phyloP scores from a whole-genome alignment of 208 protist species.

The Leptomonas pyrrhocoris region DNA sequence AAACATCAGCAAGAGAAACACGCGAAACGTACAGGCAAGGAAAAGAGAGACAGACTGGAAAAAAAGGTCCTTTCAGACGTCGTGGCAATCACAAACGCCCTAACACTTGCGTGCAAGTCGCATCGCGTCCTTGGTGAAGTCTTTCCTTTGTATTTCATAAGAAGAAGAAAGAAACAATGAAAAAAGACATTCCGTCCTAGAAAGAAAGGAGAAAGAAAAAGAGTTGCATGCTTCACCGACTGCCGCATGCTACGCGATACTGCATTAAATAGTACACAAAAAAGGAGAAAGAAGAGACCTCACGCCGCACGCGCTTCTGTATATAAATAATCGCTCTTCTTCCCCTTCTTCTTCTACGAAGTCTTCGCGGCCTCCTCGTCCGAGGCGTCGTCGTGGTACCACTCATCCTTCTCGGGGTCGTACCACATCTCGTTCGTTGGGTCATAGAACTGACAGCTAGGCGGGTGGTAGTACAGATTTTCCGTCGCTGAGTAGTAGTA shows the following conservation, averaged over 20 bases:
- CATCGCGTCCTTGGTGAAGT: too few relatives aligned
- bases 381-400: constrained; percentile 71
- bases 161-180: not conserved
- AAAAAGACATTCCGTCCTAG: not conserved
- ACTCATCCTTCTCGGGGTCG: constrained; percentile 88
- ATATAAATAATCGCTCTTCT: not conserved
- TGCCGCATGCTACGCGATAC: not conserved
- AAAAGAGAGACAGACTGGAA: too few relatives aligned
- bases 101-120: not conserved
- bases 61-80: too few relatives aligned
- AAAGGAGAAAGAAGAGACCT: not conserved
- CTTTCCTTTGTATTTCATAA: constrained; percentile 4
- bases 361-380: constrained; percentile 32
- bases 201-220: constrained; percentile 11
- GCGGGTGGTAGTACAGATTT: constrained; percentile 90
- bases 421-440: constrained; percentile 92
- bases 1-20: constrained; percentile 5
- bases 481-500: constrained; percentile 89
- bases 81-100: too few relatives aligned
- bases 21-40: too few relatives aligned
- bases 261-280: constrained; percentile 3
- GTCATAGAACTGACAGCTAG: constrained; percentile 91
- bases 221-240: not conserved
- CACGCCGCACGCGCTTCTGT: not conserved
- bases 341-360: not conserved